phyloP scores from a whole-genome alignment of 331 rosid genomes.

The Malus hybrid region DNA sequence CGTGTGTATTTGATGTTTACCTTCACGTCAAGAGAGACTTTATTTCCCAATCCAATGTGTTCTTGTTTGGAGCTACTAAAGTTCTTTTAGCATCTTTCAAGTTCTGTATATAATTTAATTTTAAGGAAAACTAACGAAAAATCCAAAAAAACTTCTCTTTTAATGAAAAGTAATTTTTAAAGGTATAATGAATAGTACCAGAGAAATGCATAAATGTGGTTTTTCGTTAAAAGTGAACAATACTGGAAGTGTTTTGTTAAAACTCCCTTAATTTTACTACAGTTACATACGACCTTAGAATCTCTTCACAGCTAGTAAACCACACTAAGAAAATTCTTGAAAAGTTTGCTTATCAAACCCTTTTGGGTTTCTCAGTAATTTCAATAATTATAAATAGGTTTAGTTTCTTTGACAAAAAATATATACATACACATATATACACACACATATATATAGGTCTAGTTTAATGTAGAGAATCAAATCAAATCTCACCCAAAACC shows the following conservation, averaged over 20 bases:
- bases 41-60: not conserved
- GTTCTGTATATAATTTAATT: not conserved
- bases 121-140: not conserved
- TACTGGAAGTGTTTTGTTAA: too few species aligned
- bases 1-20: not conserved
- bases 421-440: too few species aligned
- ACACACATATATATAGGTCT: too few species aligned
- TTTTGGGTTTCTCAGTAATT: constrained; percentile 10
- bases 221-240: too few species aligned
- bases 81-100: not conserved
- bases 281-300: constrained; percentile 9
- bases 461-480: too few species aligned
- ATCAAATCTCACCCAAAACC: too few species aligned
- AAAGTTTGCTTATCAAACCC: constrained; percentile 10
- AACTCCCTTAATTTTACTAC: not conserved
- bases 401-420: not conserved
- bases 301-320: constrained; percentile 10
- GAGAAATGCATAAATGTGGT: too few species aligned
- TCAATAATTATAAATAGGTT: not conserved
- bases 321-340: not conserved
- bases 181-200: too few species aligned
- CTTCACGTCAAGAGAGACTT: not conserved
- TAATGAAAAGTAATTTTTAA: too few species aligned
- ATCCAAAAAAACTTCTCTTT: too few species aligned
- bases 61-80: not conserved